Conservation (phyloP, 2,329 filamentous ascomycete genomes). For the Colletotrichum falcatum region DNA sequence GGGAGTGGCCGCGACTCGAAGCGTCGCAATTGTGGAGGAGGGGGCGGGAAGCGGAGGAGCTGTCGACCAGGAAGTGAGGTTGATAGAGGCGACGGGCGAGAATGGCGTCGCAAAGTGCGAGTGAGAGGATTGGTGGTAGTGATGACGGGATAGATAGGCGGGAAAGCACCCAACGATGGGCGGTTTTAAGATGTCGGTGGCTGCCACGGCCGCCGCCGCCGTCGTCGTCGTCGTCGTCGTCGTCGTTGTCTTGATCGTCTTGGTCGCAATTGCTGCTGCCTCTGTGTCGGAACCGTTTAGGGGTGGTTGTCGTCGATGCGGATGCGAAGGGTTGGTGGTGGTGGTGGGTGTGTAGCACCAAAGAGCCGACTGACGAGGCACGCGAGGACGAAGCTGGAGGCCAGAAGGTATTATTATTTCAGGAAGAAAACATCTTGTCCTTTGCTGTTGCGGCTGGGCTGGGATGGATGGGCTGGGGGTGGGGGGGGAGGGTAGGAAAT, state of each 20-base stretch:
- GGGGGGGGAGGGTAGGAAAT: conserved; percentile 30
- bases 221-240: neutral
- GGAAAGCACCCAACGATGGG: neutral
- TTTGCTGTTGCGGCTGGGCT: conserved; percentile 19
- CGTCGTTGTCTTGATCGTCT: neutral
- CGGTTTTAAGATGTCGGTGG: neutral
- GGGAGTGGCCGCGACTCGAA: conserved; percentile 26
- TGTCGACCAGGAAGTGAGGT: neutral
- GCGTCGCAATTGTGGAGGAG: conserved; percentile 23
- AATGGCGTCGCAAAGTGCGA: conserved; percentile 18
- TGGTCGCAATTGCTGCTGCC: neutral
- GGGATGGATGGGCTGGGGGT: neutral
- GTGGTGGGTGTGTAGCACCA: neutral
- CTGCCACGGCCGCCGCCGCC: no score
- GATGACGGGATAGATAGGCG: neutral
- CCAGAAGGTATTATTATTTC: neutral
- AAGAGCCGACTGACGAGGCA: neutral
- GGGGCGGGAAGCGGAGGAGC: neutral
- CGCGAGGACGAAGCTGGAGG: conserved; percentile 3
- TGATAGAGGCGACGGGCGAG: conserved; percentile 1
- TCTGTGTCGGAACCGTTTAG: neutral
- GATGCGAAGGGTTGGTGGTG: neutral
- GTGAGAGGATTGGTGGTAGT: neutral
- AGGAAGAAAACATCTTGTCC: conserved; percentile 41
- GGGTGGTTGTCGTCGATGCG: neutral